These are phyloP conservation scores for Eutrema japonicum DNA, from an alignment of 345 rosid genomes.

Conservation along the genomic window DNA sequence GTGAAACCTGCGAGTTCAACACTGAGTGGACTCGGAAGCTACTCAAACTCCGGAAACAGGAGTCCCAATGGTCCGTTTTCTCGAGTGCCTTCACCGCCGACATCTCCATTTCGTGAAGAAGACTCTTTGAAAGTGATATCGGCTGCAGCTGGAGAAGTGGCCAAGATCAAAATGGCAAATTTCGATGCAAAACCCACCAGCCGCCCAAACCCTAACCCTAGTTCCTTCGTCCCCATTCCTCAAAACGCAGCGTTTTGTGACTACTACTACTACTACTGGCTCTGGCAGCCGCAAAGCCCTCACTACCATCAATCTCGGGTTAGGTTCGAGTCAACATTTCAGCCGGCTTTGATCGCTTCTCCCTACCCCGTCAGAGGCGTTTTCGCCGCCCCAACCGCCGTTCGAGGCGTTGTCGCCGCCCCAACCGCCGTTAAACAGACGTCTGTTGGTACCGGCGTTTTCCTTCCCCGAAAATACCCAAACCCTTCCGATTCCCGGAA, in stretches of 20 bases:
- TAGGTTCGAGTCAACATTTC: too few species aligned
- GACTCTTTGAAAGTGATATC: constrained; percentile 64
- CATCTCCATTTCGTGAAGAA: constrained; percentile 49
- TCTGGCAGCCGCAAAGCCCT: constrained; percentile 25
- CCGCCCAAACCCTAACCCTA: constrained; percentile 36
- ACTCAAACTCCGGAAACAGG: neutral
- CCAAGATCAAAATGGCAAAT: constrained; percentile 53
- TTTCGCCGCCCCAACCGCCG: constrained; percentile 43
- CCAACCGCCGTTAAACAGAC: constrained; percentile 50
- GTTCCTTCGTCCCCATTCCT: neutral
- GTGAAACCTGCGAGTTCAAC: constrained; percentile 57
- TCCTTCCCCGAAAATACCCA: constrained; percentile 67
- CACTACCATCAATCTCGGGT: neutral
- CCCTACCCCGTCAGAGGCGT: constrained; percentile 47
- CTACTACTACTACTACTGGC: constrained; percentile 19
- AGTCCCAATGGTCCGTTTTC: constrained; percentile 61
- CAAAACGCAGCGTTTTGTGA: constrained; percentile 35
- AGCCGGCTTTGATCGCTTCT: neutral
- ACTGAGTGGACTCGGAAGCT: constrained; percentile 52
- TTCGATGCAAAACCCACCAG: constrained; percentile 28
- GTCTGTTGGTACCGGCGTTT: constrained; percentile 84
- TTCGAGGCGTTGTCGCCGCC: constrained; percentile 31
- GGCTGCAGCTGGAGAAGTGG: constrained; percentile 79
- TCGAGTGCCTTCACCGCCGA: constrained; percentile 61
- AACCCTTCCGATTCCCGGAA: constrained; percentile 53